Evolutionary conservation across 257 asterid species (phyloP), one percentile per base, ranked within the genome.

Genomic region (Thymus mandschuricus): DNA sequence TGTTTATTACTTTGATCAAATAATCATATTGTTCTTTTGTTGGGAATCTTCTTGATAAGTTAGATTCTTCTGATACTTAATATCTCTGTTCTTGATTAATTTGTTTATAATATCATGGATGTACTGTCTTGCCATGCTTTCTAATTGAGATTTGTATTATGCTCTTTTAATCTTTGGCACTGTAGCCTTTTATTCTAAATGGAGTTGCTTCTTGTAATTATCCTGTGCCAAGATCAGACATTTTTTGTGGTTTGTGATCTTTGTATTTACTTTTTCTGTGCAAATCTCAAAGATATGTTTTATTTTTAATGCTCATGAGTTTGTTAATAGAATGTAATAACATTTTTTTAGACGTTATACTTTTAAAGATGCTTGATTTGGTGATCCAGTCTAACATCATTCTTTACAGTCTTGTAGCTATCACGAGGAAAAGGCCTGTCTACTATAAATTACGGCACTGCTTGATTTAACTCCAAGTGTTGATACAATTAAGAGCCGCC

Each of bases 371-470:
- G 29, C 71, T 60, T 64, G n/a, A 15, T 58, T 65, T 66, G 51
- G 29, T 41, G 44, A 34, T 33, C 43, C 55, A 46, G 60, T 64
- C 69, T 82, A 72, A 81, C 44, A 27, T 78, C 66, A 65, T 72
- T 52, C 56, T 66, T 80, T 85, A 78, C 96, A 95, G 99, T 88
- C 88, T 95, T 70, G 92, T 93, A 70, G 84, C 87, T 75, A 88
- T 95, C 69, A 97, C 94, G 75, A 85, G 95, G 85, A 86, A 82
- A 79, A 85, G 98, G 68, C 94, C 93, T 55, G 80, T 82, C 76
- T 83, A 84, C 85, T 95, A 87, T 56, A 82, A 82, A 74, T 92
- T 40, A 79, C 82, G 15, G 88, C 91, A 64, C 74, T 92, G 75
- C 90, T 95, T 63, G 96, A 92, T 68, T 86, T 89, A 62, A 80